Evolutionary conservation across 495 filamentous ascomycete species (phyloP), one percentile per base, ranked within the genome.

Genomic region (Trichocladium antarcticum): DNA sequence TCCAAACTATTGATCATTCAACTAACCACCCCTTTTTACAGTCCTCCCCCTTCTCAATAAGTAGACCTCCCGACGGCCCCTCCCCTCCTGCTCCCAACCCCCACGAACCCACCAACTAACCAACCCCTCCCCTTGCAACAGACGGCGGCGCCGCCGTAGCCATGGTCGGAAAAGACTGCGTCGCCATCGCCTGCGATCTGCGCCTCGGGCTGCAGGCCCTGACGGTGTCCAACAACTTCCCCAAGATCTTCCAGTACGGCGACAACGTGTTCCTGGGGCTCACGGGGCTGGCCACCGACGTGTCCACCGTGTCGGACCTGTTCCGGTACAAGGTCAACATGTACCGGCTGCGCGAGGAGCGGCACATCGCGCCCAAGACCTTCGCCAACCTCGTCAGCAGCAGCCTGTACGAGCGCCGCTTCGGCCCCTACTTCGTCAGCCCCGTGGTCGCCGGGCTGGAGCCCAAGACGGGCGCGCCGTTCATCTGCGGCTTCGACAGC

Each of bases 251-350:
- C 82, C 79, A 84, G 67, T 96, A 94, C 76, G 89, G 87, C 63
- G 84, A 89, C 64, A 35, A 48, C 54, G 87, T 89, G 56, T 95
- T 94, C 69, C 83, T 98, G n/a, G 92, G 92, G 37, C 78, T 98
- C 37, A 97, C 93, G 4, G 92, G 92, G 24, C 84, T 98, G 19
- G 92, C 93, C 20, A 97, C 92, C 49, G 92, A 98, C 68, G 87
- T 98, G 35, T 78, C 79, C 29, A 96, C 93, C 51, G 92, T 98
- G 54, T 84, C 83, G 51, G 92, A 98, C 70, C 86, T 96, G 55
- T 92, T 98, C 77, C 88, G 92, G 60, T 96, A 92, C 77, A 98
- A 98, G 75, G 88, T 95, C 59, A 98, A 98, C 77, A 89, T 98
- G 87, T 98, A 98, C 80, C 87, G 92, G 34, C 80, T 98, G 57